Evolutionary conservation across 2,329 filamentous ascomycete species (phyloP).

Genomic region (Xylariomycetidae sp.): DNA sequence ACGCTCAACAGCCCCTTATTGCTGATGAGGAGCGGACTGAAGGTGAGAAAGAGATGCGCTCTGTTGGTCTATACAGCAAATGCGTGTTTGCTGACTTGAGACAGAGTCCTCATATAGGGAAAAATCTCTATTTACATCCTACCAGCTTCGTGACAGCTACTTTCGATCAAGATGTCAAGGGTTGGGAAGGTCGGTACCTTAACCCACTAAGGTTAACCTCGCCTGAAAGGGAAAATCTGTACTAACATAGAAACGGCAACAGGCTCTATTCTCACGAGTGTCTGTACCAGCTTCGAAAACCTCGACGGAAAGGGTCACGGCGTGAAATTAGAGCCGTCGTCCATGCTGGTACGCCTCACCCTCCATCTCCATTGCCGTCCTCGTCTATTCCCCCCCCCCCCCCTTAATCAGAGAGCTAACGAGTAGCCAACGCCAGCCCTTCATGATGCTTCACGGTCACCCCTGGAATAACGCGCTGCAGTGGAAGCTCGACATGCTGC

Average conservation of each 20-base stretch:
- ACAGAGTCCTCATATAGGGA: slow-evolving; percentile 74
- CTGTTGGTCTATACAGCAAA: not conserved
- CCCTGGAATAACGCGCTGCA: slow-evolving; percentile 66
- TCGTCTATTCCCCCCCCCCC: not conserved
- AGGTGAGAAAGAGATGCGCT: slow-evolving; percentile 35
- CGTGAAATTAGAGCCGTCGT: slow-evolving; percentile 70
- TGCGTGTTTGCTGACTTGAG: not conserved
- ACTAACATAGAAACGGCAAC: no score
- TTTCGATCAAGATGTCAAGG: slow-evolving; percentile 66
- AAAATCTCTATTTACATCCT: slow-evolving; percentile 78
- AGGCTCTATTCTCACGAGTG: slow-evolving; percentile 74
- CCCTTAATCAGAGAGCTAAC: no score
- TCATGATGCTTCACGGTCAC: slow-evolving; percentile 55
- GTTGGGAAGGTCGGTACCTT: slow-evolving; percentile 52
- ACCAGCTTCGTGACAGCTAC: slow-evolving; percentile 54
- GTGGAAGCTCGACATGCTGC: slow-evolving; percentile 66
- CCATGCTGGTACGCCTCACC: slow-evolving; percentile 54
- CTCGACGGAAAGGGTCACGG: slow-evolving; percentile 78
- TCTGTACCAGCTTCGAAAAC: slow-evolving; percentile 75
- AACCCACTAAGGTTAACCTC: not conserved
- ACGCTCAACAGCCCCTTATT: slow-evolving; percentile 73
- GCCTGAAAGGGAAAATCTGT: no score
- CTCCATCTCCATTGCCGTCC: not conserved
- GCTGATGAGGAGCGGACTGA: slow-evolving; percentile 72
- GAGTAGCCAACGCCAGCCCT: no score